These are phyloP conservation scores for Erodium moschatum DNA, from an alignment of 441 rosid species.

Conservation along the genomic window DNA sequence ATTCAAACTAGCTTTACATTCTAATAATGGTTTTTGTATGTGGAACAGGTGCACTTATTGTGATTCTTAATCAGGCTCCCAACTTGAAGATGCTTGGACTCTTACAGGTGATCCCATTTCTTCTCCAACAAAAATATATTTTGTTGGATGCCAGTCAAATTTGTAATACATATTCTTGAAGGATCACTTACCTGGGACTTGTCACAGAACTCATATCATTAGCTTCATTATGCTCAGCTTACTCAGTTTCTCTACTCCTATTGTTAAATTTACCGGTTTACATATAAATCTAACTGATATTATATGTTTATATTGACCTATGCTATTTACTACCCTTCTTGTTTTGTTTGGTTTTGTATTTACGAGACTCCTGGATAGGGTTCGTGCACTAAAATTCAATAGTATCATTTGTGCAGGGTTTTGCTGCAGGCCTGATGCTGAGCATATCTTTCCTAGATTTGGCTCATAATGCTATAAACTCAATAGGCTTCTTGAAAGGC, in stretches of 20 bases:
- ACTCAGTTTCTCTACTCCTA: neutral
- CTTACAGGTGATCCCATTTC: conserved; percentile 53
- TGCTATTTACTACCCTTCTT: neutral
- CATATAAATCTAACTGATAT: conserved; percentile 6
- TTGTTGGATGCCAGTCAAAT: neutral
- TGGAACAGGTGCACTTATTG: conserved; percentile 76
- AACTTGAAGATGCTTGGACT: conserved; percentile 96
- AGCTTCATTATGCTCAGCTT: conserved; percentile 3
- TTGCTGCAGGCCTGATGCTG: conserved; percentile 97
- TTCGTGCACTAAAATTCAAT: conserved; percentile 20
- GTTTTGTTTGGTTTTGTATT: neutral
- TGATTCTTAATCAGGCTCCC: conserved; percentile 64
- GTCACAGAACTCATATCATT: neutral
- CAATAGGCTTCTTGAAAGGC: conserved; percentile 87
- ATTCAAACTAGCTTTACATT: conserved; percentile 6
- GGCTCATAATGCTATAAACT: conserved; percentile 93
- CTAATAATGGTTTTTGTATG: conserved; percentile 20
- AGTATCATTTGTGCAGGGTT: conserved; percentile 52
- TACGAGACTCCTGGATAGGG: neutral
- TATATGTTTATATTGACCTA: neutral
- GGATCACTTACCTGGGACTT: neutral
- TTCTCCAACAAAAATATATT: neutral
- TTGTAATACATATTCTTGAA: conserved; percentile 9
- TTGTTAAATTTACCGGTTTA: neutral
- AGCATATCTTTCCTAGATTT: conserved; percentile 94